Evolutionary conservation across 345 rosid species (phyloP), one percentile per base, ranked within the genome.

Genomic region (Populus pruinosa): DNA sequence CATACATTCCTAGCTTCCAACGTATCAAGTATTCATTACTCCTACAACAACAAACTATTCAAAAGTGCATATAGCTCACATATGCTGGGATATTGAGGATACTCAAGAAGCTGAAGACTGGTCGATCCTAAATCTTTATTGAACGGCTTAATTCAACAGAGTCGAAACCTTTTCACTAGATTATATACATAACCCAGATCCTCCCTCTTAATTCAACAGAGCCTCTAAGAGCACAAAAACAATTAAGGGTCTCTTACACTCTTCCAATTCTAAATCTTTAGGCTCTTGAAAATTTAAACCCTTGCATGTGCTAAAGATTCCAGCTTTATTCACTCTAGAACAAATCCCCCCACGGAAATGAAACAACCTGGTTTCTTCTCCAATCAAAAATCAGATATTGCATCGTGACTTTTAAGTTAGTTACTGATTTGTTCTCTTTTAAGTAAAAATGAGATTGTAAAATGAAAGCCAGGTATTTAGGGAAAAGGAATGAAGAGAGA

Each of bases 301-400:
- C n/a, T n/a, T 23, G 64, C 10, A 59, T 9, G 64, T 9, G 23
- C 64, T 47, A 25, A 59, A n/a, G 63, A 56, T 56, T 56, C 27
- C 63, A 3, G 14, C 63, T n/a, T 56, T 59, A 59, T 23, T 59
- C 63, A n/a, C 27, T n/a, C 4, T n/a, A 23, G n/a, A 56, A 21
- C 62, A 8, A 56, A 56, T 41, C 14, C n/a, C 27, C 25, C 13
- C 11, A 9, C 27, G n/a, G 10, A 23, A n/a, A 21, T 9, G 10
- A 56, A 59, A n/a, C 14, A 59, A 59, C 6, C 9, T 25, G 64
- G 29, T 59, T n/a, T 59, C 29, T 59, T 59, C 64, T n/a, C 29
- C 64, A 10, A n/a, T 59, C 29, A 59, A n/a, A 25, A 4, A n/a
- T 77, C 78, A 41, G 81, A 76, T 71, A 75, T 85, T 21, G 77